Percentiles rank a stretch among this genome's conserved stretches.
Evolutionary conservation across 495 filamentous ascomycete genomes (phyloP).

Genomic region (Friedmanniomyces simplex): DNA sequence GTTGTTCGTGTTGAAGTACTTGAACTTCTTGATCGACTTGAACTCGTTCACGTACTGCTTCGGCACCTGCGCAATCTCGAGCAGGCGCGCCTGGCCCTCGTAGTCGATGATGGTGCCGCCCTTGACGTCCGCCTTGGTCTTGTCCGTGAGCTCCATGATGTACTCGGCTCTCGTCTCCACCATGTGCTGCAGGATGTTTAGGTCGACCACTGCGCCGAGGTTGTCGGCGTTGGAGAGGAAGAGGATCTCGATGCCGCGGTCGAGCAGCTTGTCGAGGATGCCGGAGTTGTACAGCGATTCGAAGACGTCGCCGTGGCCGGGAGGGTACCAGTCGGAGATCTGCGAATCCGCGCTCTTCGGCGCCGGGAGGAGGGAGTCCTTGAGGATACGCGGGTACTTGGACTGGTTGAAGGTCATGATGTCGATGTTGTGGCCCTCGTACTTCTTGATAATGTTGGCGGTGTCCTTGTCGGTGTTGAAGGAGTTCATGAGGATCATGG

Average conservation of each 20-base stretch:
- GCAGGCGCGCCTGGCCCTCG: conserved; percentile 86
- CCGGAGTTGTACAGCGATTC: conserved; percentile 99
- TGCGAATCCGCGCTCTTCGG: conserved; percentile 81
- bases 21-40: conserved; percentile 99
- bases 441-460: conserved; percentile 99
- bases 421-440: conserved; percentile 98
- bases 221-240: conserved; percentile 99
- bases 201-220: conserved; percentile 92
- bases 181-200: conserved; percentile 98
- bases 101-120: conserved; percentile 99
- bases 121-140: conserved; percentile 99
- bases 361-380: conserved; percentile 93
- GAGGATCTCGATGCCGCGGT: conserved; percentile 89
- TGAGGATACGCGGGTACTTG: conserved; percentile 89
- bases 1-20: conserved; percentile 99
- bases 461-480: conserved; percentile 99
- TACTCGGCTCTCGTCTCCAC: conserved; percentile 90
- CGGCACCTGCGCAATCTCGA: conserved; percentile 99
- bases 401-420: conserved; percentile 99
- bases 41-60: conserved; percentile 99
- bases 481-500: conserved; percentile 99
- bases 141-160: conserved; percentile 99
- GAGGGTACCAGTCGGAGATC: conserved; percentile 97
- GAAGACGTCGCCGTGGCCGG: conserved; percentile 98
- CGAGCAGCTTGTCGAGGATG: conserved; percentile 89